Evolutionary conservation across 1,139 yeast species (phyloP).

Genomic region (Spathaspora sp.): DNA sequence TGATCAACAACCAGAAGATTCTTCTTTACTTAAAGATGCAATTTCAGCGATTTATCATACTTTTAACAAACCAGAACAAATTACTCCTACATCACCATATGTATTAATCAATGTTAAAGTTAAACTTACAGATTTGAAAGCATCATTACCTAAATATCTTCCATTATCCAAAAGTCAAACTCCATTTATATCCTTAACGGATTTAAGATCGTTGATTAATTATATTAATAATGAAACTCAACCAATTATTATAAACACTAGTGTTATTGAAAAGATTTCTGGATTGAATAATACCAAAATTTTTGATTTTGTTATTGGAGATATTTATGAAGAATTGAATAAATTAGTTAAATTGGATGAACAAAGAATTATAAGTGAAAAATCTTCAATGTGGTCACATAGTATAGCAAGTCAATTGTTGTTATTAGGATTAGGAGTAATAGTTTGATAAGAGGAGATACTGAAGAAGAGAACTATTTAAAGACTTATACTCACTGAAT

Average conservation of each 20-base stretch:
- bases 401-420: conserved; percentile 59
- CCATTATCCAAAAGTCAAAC: conserved; percentile 54
- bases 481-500: background rate
- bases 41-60: conserved; percentile 46
- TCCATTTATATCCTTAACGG: conserved; percentile 58
- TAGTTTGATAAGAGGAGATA: conserved; percentile 31
- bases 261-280: conserved; percentile 59
- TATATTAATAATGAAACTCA: conserved; percentile 49
- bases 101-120: conserved; percentile 65
- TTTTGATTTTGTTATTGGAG: conserved; percentile 56
- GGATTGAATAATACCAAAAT: conserved; percentile 53
- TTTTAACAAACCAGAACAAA: conserved; percentile 23
- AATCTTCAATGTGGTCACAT: conserved; percentile 58
- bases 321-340: conserved; percentile 55
- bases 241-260: conserved; percentile 49
- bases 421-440: conserved; percentile 58
- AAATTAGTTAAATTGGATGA: conserved; percentile 54
- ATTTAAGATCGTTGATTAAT: conserved; percentile 58
- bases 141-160: conserved; percentile 50
- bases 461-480: no score
- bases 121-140: conserved; percentile 60
- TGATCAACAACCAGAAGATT: conserved; percentile 17
- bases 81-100: conserved; percentile 30
- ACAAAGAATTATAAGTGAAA: conserved; percentile 42
- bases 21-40: conserved; percentile 39